Percentiles rank a stretch among this genome's conserved stretches.
These are phyloP conservation scores for Cordyceps militaris DNA, from an alignment of 2,329 filamentous ascomycete species.

Conservation along the genomic window DNA sequence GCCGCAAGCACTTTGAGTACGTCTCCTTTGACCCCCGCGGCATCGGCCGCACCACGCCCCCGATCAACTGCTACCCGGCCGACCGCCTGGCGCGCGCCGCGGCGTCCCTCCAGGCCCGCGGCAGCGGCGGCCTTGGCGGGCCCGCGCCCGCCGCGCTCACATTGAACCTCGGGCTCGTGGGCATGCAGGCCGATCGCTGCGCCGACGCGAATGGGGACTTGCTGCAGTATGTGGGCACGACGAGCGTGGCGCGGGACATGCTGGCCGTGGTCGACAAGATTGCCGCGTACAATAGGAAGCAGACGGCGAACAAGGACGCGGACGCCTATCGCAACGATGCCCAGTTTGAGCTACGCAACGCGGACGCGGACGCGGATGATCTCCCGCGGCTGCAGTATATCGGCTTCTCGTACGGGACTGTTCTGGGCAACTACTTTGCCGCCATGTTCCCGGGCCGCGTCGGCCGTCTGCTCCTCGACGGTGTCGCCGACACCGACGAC, in stretches of 20 bases:
- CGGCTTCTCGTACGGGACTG: constrained; percentile 41
- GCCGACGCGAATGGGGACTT: constrained; percentile 22
- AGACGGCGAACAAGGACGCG: neutral
- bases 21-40: constrained; percentile 40
- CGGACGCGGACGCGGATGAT: constrained; percentile 6
- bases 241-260: constrained; percentile 37
- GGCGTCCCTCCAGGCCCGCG: constrained; percentile 24
- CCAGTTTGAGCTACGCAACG: constrained; percentile 13
- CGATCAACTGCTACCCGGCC: constrained; percentile 31
- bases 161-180: constrained; percentile 21
- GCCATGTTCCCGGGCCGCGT: constrained; percentile 31
- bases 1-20: constrained; percentile 32
- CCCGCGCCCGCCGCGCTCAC: constrained; percentile 18
- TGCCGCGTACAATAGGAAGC: constrained; percentile 25
- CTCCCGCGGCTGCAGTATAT: constrained; percentile 36
- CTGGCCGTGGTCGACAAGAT: constrained; percentile 36
- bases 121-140: constrained; percentile 23
- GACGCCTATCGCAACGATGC: neutral
- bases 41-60: constrained; percentile 30
- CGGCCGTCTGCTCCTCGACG: constrained; percentile 36
- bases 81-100: constrained; percentile 24
- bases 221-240: constrained; percentile 28
- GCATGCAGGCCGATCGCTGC: constrained; percentile 26
- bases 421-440: constrained; percentile 29
- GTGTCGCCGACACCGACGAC: constrained; percentile 30